Conservation (phyloP, 129 eudicot species). For the Centrapalus pauciflorus region DNA sequence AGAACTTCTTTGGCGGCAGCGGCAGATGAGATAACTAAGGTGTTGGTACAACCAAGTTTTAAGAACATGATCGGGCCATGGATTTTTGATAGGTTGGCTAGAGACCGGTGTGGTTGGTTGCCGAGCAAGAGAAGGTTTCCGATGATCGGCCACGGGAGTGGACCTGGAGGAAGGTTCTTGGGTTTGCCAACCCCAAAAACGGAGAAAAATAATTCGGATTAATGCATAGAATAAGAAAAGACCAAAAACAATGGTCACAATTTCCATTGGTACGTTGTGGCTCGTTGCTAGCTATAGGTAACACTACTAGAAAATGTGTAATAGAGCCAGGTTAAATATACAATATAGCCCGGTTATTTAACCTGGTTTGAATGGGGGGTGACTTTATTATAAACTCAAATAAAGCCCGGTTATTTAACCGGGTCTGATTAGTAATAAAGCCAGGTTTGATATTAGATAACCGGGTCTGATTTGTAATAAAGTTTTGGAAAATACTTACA, state of each 20-base stretch:
- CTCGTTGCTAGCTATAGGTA: too few species aligned
- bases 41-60: neutral
- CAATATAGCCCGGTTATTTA: too few species aligned
- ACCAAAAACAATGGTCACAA: neutral
- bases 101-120: neutral
- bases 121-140: neutral
- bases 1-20: conserved; percentile 21
- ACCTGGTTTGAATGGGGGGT: too few species aligned
- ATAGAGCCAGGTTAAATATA: too few species aligned
- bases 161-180: neutral
- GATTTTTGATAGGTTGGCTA: neutral
- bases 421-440: too few species aligned
- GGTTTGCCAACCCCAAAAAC: neutral
- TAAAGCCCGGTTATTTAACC: too few species aligned
- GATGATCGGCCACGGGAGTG: neutral
- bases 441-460: too few species aligned
- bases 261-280: neutral
- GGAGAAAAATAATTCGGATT: neutral
- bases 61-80: neutral
- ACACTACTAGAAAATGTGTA: too few species aligned
- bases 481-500: too few species aligned
- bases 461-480: too few species aligned
- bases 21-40: conserved; percentile 10
- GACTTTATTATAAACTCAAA: too few species aligned
- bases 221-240: neutral